Conservation (phyloP, 345 rosid species). For the Lumnitzera racemosa region DNA sequence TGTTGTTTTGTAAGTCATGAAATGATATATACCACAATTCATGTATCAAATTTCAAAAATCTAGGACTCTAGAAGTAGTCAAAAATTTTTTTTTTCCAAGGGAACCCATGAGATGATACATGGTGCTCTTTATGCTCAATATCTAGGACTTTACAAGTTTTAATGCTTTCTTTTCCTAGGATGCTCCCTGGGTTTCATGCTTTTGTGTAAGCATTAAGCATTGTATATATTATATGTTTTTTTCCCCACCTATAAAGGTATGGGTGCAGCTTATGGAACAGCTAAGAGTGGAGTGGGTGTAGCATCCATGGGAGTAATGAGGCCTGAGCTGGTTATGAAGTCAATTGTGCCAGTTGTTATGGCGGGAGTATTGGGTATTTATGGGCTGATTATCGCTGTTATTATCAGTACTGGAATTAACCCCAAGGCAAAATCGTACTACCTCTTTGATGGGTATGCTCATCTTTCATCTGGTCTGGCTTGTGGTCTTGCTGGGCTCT, state of each 20-base stretch:
- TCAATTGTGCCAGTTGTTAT: slow-evolving; percentile 49
- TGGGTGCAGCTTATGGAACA: slow-evolving; percentile 52
- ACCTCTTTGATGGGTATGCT: slow-evolving; percentile 44
- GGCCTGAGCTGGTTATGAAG: slow-evolving; percentile 50
- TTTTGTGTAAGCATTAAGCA: no score
- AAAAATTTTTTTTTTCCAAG: no score
- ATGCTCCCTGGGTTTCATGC: no score
- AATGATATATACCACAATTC: no score
- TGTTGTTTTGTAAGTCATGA: no score
- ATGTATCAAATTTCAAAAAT: no score
- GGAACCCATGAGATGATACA: no score
- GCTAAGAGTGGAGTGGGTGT: slow-evolving; percentile 52
- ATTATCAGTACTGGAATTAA: slow-evolving; percentile 44
- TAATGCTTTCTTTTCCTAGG: no score
- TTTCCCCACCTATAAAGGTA: slow-evolving; percentile 13
- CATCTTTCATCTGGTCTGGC: slow-evolving; percentile 46
- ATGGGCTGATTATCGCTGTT: slow-evolving; percentile 42
- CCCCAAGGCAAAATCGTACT: slow-evolving; percentile 40
- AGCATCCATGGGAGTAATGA: slow-evolving; percentile 49
- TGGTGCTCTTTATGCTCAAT: no score
- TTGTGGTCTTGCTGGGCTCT: slow-evolving; percentile 49
- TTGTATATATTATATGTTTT: no score
- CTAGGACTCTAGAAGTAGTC: no score
- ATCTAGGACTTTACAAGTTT: no score
- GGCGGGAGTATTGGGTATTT: slow-evolving; percentile 52